Conservation (phyloP, 306 rosid genomes). For the Dicorynia guianensis region DNA sequence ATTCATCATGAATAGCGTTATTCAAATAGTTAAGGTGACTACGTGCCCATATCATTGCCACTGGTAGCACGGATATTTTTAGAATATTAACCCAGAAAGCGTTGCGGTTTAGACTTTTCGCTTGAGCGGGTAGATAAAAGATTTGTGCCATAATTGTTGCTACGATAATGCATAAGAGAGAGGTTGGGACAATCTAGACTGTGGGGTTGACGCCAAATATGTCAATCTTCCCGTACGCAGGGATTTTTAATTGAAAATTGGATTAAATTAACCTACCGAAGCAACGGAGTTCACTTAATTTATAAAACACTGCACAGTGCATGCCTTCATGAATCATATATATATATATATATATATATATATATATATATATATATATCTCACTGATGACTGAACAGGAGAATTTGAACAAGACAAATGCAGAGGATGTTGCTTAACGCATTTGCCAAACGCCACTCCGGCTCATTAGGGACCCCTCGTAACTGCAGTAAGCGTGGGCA, state of each 20-base stretch:
- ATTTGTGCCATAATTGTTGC: conserved; percentile 31
- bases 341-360: too few species aligned
- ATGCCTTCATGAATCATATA: neutral
- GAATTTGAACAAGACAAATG: conserved; percentile 55
- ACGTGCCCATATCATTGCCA: conserved; percentile 37
- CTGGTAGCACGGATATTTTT: neutral
- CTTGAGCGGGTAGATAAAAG: neutral
- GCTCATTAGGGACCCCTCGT: conserved; percentile 39
- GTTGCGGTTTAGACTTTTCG: neutral
- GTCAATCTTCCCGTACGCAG: conserved; percentile 51
- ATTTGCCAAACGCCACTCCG: conserved; percentile 48
- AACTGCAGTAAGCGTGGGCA: conserved; percentile 40
- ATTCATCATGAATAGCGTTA: too few species aligned
- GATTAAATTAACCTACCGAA: conserved; percentile 15
- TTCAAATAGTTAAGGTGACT: neutral
- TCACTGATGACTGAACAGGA: neutral
- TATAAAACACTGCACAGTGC: conserved; percentile 10
- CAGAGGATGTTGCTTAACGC: conserved; percentile 88
- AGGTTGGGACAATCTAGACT: conserved; percentile 27
- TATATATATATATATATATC: too few species aligned
- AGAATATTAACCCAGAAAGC: neutral
- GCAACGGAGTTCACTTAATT: conserved; percentile 14
- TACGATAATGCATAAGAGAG: neutral
- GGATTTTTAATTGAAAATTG: conserved; percentile 28
- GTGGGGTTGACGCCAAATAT: conserved; percentile 38